Base-by-base conservation (phyloP, 305 asterid species). In the Fraxinus paxiana region DNA sequence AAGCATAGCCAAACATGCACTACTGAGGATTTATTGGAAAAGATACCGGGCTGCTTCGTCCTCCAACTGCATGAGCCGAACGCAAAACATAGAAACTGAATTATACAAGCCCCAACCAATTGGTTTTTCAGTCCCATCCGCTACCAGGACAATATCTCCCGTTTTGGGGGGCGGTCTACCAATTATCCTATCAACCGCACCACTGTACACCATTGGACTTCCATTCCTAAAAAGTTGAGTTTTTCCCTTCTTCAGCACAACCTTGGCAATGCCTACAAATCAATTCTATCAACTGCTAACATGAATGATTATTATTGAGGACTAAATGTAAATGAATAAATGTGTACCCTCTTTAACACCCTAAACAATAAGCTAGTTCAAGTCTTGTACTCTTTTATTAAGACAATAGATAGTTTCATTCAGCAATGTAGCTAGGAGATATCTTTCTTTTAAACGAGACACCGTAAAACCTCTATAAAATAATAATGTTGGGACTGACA, bases 81-180 rank as follows among this genome's bases (percentile, higher is more conserved):
- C 99, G 28, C 97, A 94, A 61, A 96, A 96, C 99, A 96, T 96
- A 70, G 99, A 96, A 85, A 85, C 92, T 4, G 98, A 92, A 82
- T 94, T 96, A 87, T 92, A 96, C 70, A 94, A 83, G 30, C 98
- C 99, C 99, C 98, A 94, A 59, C 94, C 99, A 80, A 96, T 94
- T 9, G 99, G 97, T 79, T 91, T 96, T 82, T 91, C 93, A 0
- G 94, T 78, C 38, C 98, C 99, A 76, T 96, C 99, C 26, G 98
- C 92, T n/a, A 96, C 97, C 8, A 96, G 90, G 79, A 96, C 99
- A 34, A 84, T 84, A 30, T 96, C 99, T 18, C 98, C 99, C 6
- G 99, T 94, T 82, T 81, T 81, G 2, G 99, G 99, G 0, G 98
- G 97, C 2, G 98, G 99, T 78, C 91, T 89, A 82, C 98, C 98